Conservation (phyloP, 345 rosid genomes). For the Murraya paniculata region DNA sequence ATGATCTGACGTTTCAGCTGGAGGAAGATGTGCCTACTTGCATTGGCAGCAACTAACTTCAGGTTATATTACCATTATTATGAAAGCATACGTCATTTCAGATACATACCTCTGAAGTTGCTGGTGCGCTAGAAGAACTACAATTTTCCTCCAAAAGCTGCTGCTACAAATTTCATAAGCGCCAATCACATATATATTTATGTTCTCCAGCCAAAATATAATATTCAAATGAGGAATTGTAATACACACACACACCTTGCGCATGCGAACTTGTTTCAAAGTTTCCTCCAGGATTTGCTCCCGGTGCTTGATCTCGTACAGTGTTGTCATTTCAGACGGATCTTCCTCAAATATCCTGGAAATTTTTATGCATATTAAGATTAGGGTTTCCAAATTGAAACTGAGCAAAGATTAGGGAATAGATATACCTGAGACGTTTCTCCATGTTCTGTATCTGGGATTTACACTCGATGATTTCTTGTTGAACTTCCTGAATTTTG, state of each 20-base stretch:
- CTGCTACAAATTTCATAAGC: conserved; percentile 9
- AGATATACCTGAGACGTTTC: conserved; percentile 34
- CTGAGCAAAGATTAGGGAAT: neutral
- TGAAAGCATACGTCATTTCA: too few relatives aligned
- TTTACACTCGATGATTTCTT: conserved; percentile 24
- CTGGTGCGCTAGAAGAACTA: conserved; percentile 9
- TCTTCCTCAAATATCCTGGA: conserved; percentile 38
- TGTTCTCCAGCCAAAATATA: neutral
- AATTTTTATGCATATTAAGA: neutral
- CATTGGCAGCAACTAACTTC: conserved; percentile 1
- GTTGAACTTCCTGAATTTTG: conserved; percentile 29
- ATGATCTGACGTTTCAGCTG: conserved; percentile 2
- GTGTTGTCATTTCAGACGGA: conserved; percentile 27
- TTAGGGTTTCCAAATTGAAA: neutral
- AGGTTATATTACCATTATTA: neutral
- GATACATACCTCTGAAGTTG: conserved; percentile 24
- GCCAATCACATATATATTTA: neutral
- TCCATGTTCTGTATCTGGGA: conserved; percentile 26
- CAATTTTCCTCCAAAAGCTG: conserved; percentile 25
- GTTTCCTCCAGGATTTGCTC: conserved; percentile 37
- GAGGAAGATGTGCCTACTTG: conserved; percentile 20
- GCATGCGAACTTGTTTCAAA: conserved; percentile 24
- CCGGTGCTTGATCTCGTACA: conserved; percentile 27
- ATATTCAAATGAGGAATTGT: neutral
- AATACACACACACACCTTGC: conserved; percentile 23